These are phyloP conservation scores for Collybia mongolica DNA, from an alignment of 768 basidiomycete species.

Conservation along the genomic window DNA sequence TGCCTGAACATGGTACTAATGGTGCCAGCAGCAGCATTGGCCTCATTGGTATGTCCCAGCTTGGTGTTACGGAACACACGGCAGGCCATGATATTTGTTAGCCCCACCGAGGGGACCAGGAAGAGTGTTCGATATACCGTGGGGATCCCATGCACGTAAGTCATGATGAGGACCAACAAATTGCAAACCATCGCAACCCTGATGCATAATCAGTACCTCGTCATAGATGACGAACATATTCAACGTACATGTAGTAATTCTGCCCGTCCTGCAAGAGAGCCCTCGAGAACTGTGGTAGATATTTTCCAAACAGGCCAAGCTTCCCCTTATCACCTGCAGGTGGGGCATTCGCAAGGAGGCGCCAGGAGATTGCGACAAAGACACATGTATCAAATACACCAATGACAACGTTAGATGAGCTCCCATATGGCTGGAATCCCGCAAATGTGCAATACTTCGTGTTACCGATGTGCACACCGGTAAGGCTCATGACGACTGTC, in stretches of 20 bases:
- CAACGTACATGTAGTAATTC: conserved; percentile 6
- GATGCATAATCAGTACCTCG: neutral
- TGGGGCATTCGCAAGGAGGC: neutral
- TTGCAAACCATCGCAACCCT: too few relatives aligned
- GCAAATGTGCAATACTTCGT: neutral
- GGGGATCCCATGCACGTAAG: too few relatives aligned
- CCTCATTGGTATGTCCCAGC: too few relatives aligned
- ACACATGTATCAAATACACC: conserved; percentile 29
- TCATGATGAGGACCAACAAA: too few relatives aligned
- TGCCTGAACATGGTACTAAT: too few relatives aligned
- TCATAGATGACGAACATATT: too few relatives aligned
- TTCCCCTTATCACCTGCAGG: neutral
- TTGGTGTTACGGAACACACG: too few relatives aligned
- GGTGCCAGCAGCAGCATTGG: too few relatives aligned
- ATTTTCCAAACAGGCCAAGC: neutral
- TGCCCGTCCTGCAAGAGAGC: neutral
- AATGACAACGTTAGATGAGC: conserved; percentile 6
- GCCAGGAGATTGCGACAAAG: neutral
- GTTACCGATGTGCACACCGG: neutral
- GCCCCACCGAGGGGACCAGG: too few relatives aligned
- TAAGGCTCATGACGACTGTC: neutral
- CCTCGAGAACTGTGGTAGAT: neutral
- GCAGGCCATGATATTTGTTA: too few relatives aligned
- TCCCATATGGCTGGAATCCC: neutral
- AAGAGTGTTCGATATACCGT: too few relatives aligned